Evolutionary conservation across 2,329 filamentous ascomycete species (phyloP).

Genomic region (Corinectria fuckeliana): DNA sequence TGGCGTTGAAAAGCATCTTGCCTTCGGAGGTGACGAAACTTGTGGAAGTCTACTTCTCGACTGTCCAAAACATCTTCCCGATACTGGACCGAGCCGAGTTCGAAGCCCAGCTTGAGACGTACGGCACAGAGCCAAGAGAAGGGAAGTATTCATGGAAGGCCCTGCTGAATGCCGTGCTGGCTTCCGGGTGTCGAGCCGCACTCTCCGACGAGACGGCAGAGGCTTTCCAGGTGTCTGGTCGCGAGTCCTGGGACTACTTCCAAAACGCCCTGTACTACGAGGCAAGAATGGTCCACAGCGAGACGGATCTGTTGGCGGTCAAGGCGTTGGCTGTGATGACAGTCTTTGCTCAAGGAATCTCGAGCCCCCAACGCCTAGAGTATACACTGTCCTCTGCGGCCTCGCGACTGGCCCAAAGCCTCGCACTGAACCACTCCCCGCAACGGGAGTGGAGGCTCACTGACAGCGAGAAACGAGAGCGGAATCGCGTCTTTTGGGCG

Average conservation of each 20-base stretch:
- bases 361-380: constrained; percentile 10
- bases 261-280: not conserved
- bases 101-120: not conserved
- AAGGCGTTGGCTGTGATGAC: constrained; percentile 10
- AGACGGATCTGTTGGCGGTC: constrained; percentile 1
- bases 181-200: constrained; percentile 8
- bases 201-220: constrained; percentile 3
- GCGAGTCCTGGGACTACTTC: constrained; percentile 5
- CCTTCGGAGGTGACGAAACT: not conserved
- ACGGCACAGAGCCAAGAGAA: not conserved
- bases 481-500: constrained; percentile 7
- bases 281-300: not conserved
- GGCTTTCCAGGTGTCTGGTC: not conserved
- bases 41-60: not conserved
- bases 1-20: not conserved
- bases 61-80: not conserved
- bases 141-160: not conserved
- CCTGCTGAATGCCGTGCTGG: constrained; percentile 3
- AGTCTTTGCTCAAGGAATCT: constrained; percentile 11
- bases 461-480: not conserved
- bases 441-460: not conserved
- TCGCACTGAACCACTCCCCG: not conserved
- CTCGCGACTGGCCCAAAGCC: not conserved
- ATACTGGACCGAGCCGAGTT: not conserved
- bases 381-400: not conserved